Evolutionary conservation across 345 rosid genomes (phyloP), one percentile per base, ranked within the genome.

Genomic region (Clausena lansium): DNA sequence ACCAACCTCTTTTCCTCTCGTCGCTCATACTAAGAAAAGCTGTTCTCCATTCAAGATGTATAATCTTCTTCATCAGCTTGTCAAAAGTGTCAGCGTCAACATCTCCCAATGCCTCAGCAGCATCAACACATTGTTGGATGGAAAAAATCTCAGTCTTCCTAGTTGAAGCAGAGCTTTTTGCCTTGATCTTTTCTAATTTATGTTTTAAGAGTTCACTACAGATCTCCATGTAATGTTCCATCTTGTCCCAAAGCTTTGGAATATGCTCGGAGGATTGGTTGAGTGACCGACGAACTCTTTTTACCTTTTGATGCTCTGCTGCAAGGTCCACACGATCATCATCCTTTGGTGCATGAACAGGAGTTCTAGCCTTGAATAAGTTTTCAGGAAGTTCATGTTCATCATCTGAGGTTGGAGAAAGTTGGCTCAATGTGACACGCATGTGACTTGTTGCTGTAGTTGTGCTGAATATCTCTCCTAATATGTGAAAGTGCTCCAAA

Each of bases 1-100:
- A 24, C 71, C 71, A 67, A 13, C 52, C 54, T 67, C 71, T 38
- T 22, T 41, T 67, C 71, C 71, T 67, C 50, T 39, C 55, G 13
- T 69, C 58, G 47, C 19, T 45, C 73, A 69, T 69, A 45, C 58
- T 30, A 47, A 69, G 73, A 69, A 69, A 69, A 15, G 32, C 73
- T 47, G 9, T 69, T 30, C 73, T 69, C 73, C 73, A 69, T 47
- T 69, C 59, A 28, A 70, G 33, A 50, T 70, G 59, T 17, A 47
- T 57, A 4, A 47, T 28, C 36, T 70, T 70, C 30, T 70, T 58
- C 73, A 70, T 28, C 22, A 70, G 17, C 73, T 70, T 47, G 24
- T 27, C 28, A 58, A 6, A 70, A 27, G 59, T 70, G 57, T 70
- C 17, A 7, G 5, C 17, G 15, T 70, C 59, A 28, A 70, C 59